These are phyloP conservation scores for Diplocarpon rosae DNA, from an alignment of 2,329 filamentous ascomycete species.

Conservation along the genomic window DNA sequence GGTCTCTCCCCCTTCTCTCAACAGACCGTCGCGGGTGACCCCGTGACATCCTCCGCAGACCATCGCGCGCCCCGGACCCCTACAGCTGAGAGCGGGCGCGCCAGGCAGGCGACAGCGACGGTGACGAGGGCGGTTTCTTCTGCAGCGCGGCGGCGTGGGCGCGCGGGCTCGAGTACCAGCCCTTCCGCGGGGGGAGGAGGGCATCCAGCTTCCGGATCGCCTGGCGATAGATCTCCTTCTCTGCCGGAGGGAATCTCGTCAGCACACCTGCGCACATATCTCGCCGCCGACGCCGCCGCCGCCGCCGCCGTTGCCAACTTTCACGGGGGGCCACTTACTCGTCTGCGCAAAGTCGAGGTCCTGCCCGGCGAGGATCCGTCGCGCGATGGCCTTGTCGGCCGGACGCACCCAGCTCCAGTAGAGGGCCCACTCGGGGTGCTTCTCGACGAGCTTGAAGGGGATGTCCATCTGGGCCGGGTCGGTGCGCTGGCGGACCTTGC, in stretches of 20 bases:
- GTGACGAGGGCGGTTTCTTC: background rate
- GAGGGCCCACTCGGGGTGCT: slow-evolving; percentile 8
- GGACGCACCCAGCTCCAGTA: slow-evolving; percentile 7
- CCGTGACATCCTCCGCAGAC: too few relatives aligned
- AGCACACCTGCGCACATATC: background rate
- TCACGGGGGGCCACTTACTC: too few relatives aligned
- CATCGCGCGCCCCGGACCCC: too few relatives aligned
- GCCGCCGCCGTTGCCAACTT: too few relatives aligned
- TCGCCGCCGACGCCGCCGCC: too few relatives aligned
- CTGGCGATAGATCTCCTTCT: slow-evolving; percentile 3
- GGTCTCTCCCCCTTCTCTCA: too few relatives aligned
- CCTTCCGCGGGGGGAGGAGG: background rate
- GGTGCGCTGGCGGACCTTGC: background rate
- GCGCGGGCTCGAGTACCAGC: slow-evolving; percentile 1
- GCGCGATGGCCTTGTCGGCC: slow-evolving; percentile 6
- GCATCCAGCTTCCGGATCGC: background rate
- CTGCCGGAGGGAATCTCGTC: too few relatives aligned
- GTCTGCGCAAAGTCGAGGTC: background rate
- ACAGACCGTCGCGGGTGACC: too few relatives aligned
- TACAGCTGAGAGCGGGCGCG: too few relatives aligned
- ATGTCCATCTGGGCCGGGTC: background rate
- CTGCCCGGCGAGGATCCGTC: slow-evolving; percentile 2
- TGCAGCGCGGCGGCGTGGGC: background rate
- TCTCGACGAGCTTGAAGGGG: slow-evolving; percentile 7
- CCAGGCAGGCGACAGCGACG: too few relatives aligned